phyloP scores from a whole-genome alignment of 805 yeast species.

The Metschnikowia peoriensis region DNA sequence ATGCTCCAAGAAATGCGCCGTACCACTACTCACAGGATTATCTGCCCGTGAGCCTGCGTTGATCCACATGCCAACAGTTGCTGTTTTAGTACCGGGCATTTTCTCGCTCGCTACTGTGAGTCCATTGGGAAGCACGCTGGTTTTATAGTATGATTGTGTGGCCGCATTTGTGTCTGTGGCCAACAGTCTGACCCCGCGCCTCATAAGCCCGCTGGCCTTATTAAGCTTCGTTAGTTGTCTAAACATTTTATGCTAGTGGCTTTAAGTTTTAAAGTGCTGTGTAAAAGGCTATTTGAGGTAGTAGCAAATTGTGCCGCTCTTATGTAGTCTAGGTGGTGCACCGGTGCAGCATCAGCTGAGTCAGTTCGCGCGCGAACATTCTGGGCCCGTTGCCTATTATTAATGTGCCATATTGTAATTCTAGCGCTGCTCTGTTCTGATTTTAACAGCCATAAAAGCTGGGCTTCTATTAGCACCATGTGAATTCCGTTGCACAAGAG shows the following conservation, averaged over 20 bases:
- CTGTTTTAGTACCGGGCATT: conserved; percentile 85
- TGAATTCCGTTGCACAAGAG: neutral
- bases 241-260: conserved; percentile 3
- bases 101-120: conserved; percentile 89
- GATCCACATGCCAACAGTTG: conserved; percentile 98
- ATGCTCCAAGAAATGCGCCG: conserved; percentile 97
- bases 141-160: conserved; percentile 35
- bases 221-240: neutral
- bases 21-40: conserved; percentile 78
- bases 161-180: conserved; percentile 8
- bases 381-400: conserved; percentile 1
- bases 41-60: conserved; percentile 99
- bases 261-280: neutral
- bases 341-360: neutral
- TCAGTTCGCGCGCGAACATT: neutral
- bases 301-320: neutral
- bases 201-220: neutral
- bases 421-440: no score
- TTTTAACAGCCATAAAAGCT: neutral
- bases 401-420: neutral
- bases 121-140: conserved; percentile 84
- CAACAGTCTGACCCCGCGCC: conserved; percentile 4
- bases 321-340: conserved; percentile 8
- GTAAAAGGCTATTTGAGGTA: neutral
- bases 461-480: neutral